Percentiles rank a stretch among this genome's conserved stretches.
These are phyloP conservation scores for Stylosanthes scabra DNA, from an alignment of 331 rosid genomes.

Conservation along the genomic window DNA sequence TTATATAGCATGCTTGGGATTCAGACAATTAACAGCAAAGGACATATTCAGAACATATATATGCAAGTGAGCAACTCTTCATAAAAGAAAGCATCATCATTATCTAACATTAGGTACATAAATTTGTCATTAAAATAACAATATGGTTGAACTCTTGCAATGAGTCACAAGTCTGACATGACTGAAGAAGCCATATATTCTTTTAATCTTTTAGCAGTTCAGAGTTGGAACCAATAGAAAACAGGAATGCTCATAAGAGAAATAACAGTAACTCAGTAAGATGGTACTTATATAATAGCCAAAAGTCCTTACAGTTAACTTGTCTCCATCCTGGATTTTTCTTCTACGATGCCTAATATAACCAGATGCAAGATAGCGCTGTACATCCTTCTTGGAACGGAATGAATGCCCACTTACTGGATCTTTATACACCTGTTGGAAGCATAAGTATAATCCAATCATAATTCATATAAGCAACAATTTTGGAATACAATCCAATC, in stretches of 20 bases:
- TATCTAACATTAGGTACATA: background rate
- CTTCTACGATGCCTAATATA: conserved; percentile 59
- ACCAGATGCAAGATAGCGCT: conserved; percentile 73
- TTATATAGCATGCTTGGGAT: conserved; percentile 11
- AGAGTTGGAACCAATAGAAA: conserved; percentile 15
- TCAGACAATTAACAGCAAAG: conserved; percentile 16
- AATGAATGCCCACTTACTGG: conserved; percentile 76
- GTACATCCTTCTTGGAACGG: conserved; percentile 80
- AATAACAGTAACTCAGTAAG: conserved; percentile 17
- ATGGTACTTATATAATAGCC: conserved; percentile 17
- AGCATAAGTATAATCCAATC: conserved; percentile 31
- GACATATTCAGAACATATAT: conserved; percentile 8
- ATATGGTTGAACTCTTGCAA: conserved; percentile 16
- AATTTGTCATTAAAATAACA: conserved; percentile 11
- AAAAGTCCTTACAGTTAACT: conserved; percentile 41
- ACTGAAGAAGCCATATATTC: conserved; percentile 30
- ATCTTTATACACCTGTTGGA: conserved; percentile 78
- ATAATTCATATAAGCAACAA: conserved; percentile 31
- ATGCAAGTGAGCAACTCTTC: conserved; percentile 19
- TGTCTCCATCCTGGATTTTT: conserved; percentile 45
- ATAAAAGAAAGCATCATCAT: conserved; percentile 16
- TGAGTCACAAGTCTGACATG: conserved; percentile 7
- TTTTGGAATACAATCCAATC: conserved; percentile 26
- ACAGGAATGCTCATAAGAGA: conserved; percentile 29
- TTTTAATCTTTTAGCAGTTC: background rate